These are phyloP conservation scores for Aspergillus melleus DNA, from an alignment of 2,329 filamentous ascomycete species.

Conservation along the genomic window DNA sequence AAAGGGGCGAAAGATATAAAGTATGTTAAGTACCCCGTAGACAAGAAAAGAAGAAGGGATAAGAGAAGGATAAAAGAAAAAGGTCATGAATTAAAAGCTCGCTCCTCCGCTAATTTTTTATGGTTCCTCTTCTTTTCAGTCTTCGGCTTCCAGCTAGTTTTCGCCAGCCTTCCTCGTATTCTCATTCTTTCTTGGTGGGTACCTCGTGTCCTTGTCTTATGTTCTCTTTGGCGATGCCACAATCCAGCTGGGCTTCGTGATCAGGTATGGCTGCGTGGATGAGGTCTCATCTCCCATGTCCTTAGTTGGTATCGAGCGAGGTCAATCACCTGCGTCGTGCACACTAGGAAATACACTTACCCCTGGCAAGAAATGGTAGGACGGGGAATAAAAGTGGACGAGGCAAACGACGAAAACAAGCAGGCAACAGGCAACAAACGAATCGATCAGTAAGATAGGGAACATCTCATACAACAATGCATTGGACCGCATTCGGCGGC, in stretches of 20 bases:
- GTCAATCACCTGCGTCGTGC: neutral
- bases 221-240: neutral
- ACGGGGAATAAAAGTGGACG: slow-evolving; percentile 1
- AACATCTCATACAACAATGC: slow-evolving; percentile 29
- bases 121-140: neutral
- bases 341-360: slow-evolving; percentile 9
- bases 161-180: neutral
- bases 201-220: neutral
- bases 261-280: neutral
- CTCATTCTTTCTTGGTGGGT: neutral
- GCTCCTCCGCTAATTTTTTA: neutral
- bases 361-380: neutral
- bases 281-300: neutral
- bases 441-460: slow-evolving; percentile 15
- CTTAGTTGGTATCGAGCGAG: neutral
- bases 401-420: slow-evolving; percentile 5
- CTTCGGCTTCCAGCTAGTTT: neutral
- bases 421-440: slow-evolving; percentile 10
- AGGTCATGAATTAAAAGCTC: neutral
- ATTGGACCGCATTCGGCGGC: slow-evolving; percentile 23
- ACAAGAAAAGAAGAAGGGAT: slow-evolving; percentile 1
- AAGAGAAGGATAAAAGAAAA: slow-evolving; percentile 9
- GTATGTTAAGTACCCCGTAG: neutral
- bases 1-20: slow-evolving; percentile 2
- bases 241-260: slow-evolving; percentile 14